Evolutionary conservation across 495 filamentous ascomycete genomes (phyloP).

Genomic region (Penicillium simplicissimum): DNA sequence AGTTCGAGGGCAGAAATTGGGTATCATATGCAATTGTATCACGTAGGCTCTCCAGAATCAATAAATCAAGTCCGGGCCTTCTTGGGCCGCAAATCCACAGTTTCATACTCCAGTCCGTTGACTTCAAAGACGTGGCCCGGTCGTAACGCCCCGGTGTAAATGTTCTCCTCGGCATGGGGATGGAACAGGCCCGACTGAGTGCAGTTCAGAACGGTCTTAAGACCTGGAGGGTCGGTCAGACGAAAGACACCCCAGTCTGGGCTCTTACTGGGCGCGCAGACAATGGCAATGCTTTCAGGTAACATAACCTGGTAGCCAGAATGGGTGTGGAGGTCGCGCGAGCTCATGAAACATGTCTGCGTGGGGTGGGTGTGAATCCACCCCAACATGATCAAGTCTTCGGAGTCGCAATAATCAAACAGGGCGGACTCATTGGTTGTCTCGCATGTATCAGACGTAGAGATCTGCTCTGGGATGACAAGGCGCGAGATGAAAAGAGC

Average conservation of each 20-base stretch:
- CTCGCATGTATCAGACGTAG: slow-evolving; percentile 91
- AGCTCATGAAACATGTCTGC: slow-evolving; percentile 98
- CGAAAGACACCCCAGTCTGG: slow-evolving; percentile 93
- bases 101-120: slow-evolving; percentile 69
- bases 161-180: slow-evolving; percentile 66
- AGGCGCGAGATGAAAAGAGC: slow-evolving; percentile 86
- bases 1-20: slow-evolving; percentile 3
- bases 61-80: slow-evolving; percentile 15
- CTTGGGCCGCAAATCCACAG: slow-evolving; percentile 72
- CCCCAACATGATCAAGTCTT: slow-evolving; percentile 86
- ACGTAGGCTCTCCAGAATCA: slow-evolving; percentile 2
- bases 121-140: slow-evolving; percentile 87
- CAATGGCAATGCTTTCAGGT: slow-evolving; percentile 92
- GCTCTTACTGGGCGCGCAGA: slow-evolving; percentile 81
- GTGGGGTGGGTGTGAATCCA: slow-evolving; percentile 99
- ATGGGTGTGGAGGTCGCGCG: slow-evolving; percentile 89
- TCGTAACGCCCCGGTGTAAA: slow-evolving; percentile 82
- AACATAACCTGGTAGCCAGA: slow-evolving; percentile 91
- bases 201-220: slow-evolving; percentile 77
- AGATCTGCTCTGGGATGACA: slow-evolving; percentile 86
- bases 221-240: slow-evolving; percentile 87
- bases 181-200: slow-evolving; percentile 78
- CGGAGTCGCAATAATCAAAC: slow-evolving; percentile 81
- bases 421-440: slow-evolving; percentile 80
- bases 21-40: slow-evolving; percentile 27